Evolutionary conservation across 176 grass and related monocot genomes (phyloP), one percentile per base, ranked within the genome.

Genomic region (Puya raimondii): DNA sequence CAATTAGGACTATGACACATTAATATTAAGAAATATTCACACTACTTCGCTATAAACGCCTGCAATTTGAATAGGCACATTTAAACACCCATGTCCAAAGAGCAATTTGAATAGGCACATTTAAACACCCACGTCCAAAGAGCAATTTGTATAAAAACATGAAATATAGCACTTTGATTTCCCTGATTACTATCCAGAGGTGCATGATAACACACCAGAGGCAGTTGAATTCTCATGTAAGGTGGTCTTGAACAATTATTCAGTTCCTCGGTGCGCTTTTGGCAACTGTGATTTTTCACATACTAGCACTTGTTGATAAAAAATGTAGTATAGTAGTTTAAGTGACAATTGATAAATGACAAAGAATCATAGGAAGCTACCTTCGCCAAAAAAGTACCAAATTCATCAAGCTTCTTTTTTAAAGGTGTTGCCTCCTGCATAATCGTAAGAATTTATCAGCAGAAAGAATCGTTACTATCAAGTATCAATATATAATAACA

Each of bases 381-480:
- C 89, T 97, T 97, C 49, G 94, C 94, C 74, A 97, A 74, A 80
- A 97, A 97, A 47, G 94, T 93, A 51, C 94, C 89, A 70, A 97
- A 97, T 74, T 97, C 89, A 82, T 97, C 89, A 74, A 97, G 84
- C 71, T 97, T 97, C 88, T 90, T 97, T 84, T 93, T 97, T 78
- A 97, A 76, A 1, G 94, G 94, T 64, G 94, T 97, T 2, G 64
- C 74, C 88, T 97, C 94, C 94, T 97, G 84, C 51, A 80, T 76
- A 57, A 69, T 63, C 20, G 47, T 78, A 42, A 72, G 53, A 65
- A 58, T 68, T 50, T 68, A 67, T 59, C 59, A 82, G 23, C 49
- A 16, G 48, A 22, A 50, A 57, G 26, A 74, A 74, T 49, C 54
- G 42, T 56, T 17, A 70, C 23, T 51, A 53, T 21, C 33, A 42